Evolutionary conservation across 148 eudicot genomes (phyloP).

Genomic region (Fagopyrum homotropicum): DNA sequence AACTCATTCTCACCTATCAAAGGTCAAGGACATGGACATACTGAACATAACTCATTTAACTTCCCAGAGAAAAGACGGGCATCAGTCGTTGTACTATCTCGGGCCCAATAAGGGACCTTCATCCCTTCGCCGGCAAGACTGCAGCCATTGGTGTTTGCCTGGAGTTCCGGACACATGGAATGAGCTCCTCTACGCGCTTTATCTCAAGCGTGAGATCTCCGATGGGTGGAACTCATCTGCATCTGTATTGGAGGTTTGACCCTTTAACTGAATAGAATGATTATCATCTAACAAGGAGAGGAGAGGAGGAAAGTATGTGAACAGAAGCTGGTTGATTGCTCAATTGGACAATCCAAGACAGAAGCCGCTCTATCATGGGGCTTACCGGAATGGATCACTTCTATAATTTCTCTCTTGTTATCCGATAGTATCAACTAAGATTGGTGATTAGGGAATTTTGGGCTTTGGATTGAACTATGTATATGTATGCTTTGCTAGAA

Average conservation of each 20-base stretch:
- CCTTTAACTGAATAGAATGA: not conserved
- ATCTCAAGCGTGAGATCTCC: conserved; percentile 32
- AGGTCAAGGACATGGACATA: conserved; percentile 25
- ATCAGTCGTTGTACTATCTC: conserved; percentile 66
- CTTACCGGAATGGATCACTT: not conserved
- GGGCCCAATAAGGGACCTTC: conserved; percentile 54
- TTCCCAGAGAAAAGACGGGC: conserved; percentile 81
- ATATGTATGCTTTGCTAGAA: not conserved
- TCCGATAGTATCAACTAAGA: not conserved
- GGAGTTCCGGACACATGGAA: conserved; percentile 96
- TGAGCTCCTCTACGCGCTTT: conserved; percentile 67
- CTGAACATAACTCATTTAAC: conserved; percentile 65
- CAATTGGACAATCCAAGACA: not conserved
- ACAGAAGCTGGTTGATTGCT: conserved; percentile 7
- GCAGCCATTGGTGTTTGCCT: conserved; percentile 98
- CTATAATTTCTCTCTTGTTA: not conserved
- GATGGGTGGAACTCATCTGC: not conserved
- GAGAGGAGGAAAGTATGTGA: not conserved
- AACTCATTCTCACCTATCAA: conserved; percentile 19
- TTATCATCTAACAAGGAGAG: not conserved
- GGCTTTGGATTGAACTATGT: conserved; percentile 2
- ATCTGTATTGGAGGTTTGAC: not conserved
- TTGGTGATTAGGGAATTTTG: conserved; percentile 8
- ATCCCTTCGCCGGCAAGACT: conserved; percentile 64
- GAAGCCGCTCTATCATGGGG: not conserved